A percentile compares a stretch with the other conserved stretches of the same genome.
These are phyloP conservation scores for Lecanicillium sp. DNA, from an alignment of 2,329 filamentous ascomycete genomes.

Conservation along the genomic window DNA sequence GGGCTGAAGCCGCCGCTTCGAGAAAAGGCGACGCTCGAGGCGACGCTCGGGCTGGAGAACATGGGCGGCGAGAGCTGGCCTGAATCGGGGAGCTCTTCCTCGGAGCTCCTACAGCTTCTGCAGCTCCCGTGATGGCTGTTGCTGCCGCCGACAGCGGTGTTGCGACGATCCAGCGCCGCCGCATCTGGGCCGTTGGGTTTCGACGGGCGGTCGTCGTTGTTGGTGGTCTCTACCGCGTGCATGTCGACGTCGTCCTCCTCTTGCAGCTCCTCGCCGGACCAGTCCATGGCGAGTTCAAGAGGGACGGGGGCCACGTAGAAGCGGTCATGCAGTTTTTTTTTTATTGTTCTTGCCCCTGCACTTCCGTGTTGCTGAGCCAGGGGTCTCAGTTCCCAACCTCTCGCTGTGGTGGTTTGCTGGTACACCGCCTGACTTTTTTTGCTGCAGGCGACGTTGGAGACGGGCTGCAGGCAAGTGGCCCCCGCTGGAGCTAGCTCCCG, in stretches of 20 bases:
- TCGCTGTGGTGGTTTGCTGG: too few relatives aligned
- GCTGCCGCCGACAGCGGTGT: constrained; percentile 4
- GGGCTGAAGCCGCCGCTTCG: constrained; percentile 7
- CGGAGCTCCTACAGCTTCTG: constrained; percentile 6
- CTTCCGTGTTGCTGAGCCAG: too few relatives aligned
- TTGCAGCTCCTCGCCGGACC: constrained; percentile 7
- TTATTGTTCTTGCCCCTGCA: background rate
- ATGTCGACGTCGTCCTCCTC: constrained; percentile 9
- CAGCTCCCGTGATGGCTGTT: background rate
- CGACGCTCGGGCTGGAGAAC: constrained; percentile 9
- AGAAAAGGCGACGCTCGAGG: constrained; percentile 7
- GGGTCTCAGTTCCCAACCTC: too few relatives aligned
- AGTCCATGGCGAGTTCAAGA: constrained; percentile 7
- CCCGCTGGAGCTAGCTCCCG: too few relatives aligned
- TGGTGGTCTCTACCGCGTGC: constrained; percentile 6
- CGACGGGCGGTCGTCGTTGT: background rate
- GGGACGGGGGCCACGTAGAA: background rate
- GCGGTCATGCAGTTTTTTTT: background rate
- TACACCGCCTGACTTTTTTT: too few relatives aligned
- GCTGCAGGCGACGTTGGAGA: too few relatives aligned
- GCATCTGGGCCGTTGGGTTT: background rate
- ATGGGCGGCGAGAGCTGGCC: constrained; percentile 2
- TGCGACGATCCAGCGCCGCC: constrained; percentile 8
- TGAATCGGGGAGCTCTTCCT: constrained; percentile 1
- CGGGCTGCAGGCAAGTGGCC: too few relatives aligned